phyloP scores from a whole-genome alignment of 2,329 filamentous ascomycete genomes.

The Ophidiomyces ophidiicola region DNA sequence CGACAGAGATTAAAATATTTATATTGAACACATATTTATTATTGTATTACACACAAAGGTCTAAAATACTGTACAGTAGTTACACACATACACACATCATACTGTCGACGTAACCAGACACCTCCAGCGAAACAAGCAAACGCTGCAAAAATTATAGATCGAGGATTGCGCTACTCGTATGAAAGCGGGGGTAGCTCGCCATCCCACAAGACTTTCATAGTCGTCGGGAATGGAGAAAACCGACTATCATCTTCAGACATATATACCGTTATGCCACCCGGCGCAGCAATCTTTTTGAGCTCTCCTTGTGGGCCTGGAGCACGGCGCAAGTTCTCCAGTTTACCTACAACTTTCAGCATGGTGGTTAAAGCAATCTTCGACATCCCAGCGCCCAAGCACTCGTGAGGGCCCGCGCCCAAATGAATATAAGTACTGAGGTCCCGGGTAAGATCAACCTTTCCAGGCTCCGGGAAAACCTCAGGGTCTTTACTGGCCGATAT shows the following conservation, averaged over 20 bases:
- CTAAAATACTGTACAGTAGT: no score
- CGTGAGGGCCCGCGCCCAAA: constrained; percentile 38
- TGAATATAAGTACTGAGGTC: constrained; percentile 31
- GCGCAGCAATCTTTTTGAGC: constrained; percentile 33
- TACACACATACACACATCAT: no score
- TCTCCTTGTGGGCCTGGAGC: constrained; percentile 37
- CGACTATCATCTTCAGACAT: constrained; percentile 34
- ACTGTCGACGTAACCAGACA: no score
- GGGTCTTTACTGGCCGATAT: constrained; percentile 29
- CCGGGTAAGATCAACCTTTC: constrained; percentile 36
- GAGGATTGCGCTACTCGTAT: not conserved
- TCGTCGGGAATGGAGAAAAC: constrained; percentile 33
- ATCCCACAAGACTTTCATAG: constrained; percentile 36
- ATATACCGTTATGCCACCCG: constrained; percentile 33
- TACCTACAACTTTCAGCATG: constrained; percentile 34
- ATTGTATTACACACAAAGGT: no score
- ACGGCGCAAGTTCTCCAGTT: constrained; percentile 35
- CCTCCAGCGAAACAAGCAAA: no score
- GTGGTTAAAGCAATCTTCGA: constrained; percentile 31
- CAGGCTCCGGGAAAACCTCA: constrained; percentile 27
- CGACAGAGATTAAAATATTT: no score
- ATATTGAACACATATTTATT: no score
- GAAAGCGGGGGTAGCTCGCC: constrained; percentile 24
- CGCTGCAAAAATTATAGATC: not conserved
- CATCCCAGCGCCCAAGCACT: constrained; percentile 35